phyloP scores from a whole-genome alignment of 371 early-diverging fungal species.

The Encephalitozoon hellem region DNA sequence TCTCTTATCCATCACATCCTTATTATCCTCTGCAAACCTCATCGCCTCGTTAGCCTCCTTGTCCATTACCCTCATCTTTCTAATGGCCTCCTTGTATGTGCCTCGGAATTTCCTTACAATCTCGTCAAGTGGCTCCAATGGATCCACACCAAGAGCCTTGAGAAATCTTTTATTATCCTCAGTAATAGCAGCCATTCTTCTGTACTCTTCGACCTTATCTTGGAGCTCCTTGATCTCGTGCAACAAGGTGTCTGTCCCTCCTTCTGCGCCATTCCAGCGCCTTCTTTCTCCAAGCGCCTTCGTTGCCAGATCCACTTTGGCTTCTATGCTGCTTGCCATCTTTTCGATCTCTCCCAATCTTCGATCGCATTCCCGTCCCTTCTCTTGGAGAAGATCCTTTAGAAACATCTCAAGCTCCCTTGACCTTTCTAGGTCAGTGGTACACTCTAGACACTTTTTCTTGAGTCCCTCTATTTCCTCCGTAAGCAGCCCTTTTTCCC shows the following conservation, averaged over 20 bases:
- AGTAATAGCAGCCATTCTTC: background rate
- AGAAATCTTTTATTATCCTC: conserved; percentile 9
- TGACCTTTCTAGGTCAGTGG: background rate
- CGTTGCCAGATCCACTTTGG: background rate
- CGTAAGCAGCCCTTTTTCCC: background rate
- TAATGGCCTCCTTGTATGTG: conserved; percentile 19
- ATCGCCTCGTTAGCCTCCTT: conserved; percentile 43
- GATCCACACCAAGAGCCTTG: background rate
- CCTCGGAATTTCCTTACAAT: conserved; percentile 22
- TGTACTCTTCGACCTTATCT: background rate
- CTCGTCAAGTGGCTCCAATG: background rate
- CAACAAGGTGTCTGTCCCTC: background rate
- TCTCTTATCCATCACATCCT: conserved; percentile 23
- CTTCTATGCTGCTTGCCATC: background rate
- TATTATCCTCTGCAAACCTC: conserved; percentile 45
- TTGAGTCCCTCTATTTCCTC: background rate
- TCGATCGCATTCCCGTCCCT: background rate
- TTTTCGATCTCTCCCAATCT: background rate
- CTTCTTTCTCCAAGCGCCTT: background rate
- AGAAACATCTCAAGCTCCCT: background rate
- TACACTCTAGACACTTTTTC: background rate
- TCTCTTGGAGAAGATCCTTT: background rate
- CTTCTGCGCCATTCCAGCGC: background rate
- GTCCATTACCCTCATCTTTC: conserved; percentile 33
- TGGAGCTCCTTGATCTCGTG: background rate